Base-by-base conservation (phyloP, 805 yeast genomes). In the Lipomyces anomalus region DNA sequence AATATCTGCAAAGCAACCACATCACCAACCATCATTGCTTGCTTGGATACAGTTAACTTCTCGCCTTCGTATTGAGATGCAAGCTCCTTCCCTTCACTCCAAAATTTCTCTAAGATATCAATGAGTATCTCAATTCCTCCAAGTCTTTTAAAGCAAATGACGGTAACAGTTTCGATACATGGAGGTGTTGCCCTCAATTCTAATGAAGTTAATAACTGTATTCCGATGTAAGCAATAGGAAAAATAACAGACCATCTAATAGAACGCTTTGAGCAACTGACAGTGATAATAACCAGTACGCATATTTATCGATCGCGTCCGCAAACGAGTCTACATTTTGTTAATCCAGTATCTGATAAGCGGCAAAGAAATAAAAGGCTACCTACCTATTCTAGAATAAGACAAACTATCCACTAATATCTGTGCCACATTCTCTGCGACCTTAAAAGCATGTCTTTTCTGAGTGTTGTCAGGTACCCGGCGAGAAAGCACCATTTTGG, bases 71-170 rank as follows among this genome's bases (percentile, higher is more conserved):
- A 46, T 16, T 39, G 33, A 13, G 49, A 41, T n/a, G 47, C 42
- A 24, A 33, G 16, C 18, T 30, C 44, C 21, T 40, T 44, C 26
- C 44, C 30, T 32, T 50, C 52, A 22, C 34, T 33, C 52, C 52
- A 47, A 6, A 52, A 35, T 6, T 37, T 32, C 24, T 50, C 47
- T 16, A 62, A 44, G n/a, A 61, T 46, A 9, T 48, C 47, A 28
- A 55, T 37, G 26, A 62, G 32, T 16, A 42, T 37, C 33, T 56
- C 48, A 21, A 63, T 36, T 2, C 67, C 67, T 16, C 61, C 59
- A 16, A 37, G 43, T 37, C 61, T 59, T 38, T 60, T 57, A 49
- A 61, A 63, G 44, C 56, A 53, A 16, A 60, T 56, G 38, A 59
- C 59, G 2, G 60, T 60, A 18, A 46, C 46, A 6, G 50, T 52